These are phyloP conservation scores for Podaxis mareebaensis DNA, from an alignment of 768 basidiomycete genomes.

Conservation along the genomic window DNA sequence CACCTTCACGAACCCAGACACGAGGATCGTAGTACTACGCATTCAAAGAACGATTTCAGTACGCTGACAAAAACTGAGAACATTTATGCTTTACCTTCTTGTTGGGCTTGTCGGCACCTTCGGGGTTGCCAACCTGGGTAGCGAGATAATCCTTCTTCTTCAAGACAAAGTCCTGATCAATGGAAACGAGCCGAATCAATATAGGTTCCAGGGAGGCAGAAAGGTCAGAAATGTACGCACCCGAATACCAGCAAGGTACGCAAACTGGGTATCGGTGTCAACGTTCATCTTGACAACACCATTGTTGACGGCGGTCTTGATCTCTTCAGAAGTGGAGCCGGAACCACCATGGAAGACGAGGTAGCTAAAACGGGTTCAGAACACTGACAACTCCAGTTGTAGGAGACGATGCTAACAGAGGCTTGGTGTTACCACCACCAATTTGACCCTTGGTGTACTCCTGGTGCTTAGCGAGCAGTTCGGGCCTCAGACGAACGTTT, in stretches of 20 bases:
- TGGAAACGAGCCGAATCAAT: neutral
- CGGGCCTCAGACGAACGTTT: conserved; percentile 92
- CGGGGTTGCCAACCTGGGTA: conserved; percentile 95
- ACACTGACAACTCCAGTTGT: neutral
- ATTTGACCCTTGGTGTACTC: conserved; percentile 67
- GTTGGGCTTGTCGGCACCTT: conserved; percentile 96
- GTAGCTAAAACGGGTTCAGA: conserved; percentile 54
- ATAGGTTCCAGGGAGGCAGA: neutral
- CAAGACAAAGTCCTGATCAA: conserved; percentile 72
- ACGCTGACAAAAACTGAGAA: neutral
- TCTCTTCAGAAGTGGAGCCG: conserved; percentile 95
- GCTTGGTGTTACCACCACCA: conserved; percentile 63
- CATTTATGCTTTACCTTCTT: conserved; percentile 71
- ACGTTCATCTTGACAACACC: conserved; percentile 99
- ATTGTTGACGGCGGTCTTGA: conserved; percentile 83
- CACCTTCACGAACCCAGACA: conserved; percentile 98
- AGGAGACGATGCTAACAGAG: conserved; percentile 59
- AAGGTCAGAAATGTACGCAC: conserved; percentile 34
- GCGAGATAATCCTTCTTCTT: conserved; percentile 88
- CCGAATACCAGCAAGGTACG: conserved; percentile 85
- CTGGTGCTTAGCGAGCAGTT: conserved; percentile 92
- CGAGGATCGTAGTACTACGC: conserved; percentile 88
- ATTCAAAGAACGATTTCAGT: conserved; percentile 11
- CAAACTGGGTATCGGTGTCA: conserved; percentile 92
- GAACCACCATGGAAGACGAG: conserved; percentile 99